These are phyloP conservation scores for Immersiella caudata DNA, from an alignment of 495 filamentous ascomycete species.

Conservation along the genomic window DNA sequence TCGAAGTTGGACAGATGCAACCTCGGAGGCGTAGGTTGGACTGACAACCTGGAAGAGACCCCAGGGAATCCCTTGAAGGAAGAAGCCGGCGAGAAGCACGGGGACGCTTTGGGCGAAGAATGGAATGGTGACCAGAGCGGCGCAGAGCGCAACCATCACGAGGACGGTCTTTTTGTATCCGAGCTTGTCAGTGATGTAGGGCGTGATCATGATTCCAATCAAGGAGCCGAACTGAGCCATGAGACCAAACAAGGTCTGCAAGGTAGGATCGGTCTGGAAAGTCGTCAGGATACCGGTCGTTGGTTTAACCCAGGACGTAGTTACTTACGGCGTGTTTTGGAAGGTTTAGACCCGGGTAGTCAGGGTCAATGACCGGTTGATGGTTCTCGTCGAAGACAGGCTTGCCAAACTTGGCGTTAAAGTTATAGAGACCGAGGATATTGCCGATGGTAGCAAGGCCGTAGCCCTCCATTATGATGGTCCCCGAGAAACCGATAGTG, in stretches of 20 bases:
- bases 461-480: slow-evolving; percentile 43
- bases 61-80: slow-evolving; percentile 75
- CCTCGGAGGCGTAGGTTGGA: slow-evolving; percentile 62
- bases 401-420: slow-evolving; percentile 63
- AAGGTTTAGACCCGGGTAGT: no score
- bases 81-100: slow-evolving; percentile 64
- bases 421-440: slow-evolving; percentile 44
- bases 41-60: slow-evolving; percentile 61
- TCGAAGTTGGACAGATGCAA: slow-evolving; percentile 57
- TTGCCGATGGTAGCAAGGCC: slow-evolving; percentile 46
- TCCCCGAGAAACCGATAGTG: slow-evolving; percentile 36
- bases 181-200: slow-evolving; percentile 61
- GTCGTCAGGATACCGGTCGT: slow-evolving; percentile 2
- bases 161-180: slow-evolving; percentile 62
- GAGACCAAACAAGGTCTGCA: slow-evolving; percentile 45
- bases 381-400: neutral
- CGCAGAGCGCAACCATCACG: slow-evolving; percentile 47
- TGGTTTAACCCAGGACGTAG: neutral
- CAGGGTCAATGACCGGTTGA: neutral
- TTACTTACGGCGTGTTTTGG: neutral
- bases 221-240: slow-evolving; percentile 48
- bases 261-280: slow-evolving; percentile 50
- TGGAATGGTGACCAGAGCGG: slow-evolving; percentile 56
- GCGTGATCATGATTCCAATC: slow-evolving; percentile 65
- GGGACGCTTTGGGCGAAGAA: slow-evolving; percentile 66